Percentiles rank a stretch among this genome's conserved stretches.
Evolutionary conservation across 2,329 filamentous ascomycete genomes (phyloP).

Genomic region (Paraphoma sp.): DNA sequence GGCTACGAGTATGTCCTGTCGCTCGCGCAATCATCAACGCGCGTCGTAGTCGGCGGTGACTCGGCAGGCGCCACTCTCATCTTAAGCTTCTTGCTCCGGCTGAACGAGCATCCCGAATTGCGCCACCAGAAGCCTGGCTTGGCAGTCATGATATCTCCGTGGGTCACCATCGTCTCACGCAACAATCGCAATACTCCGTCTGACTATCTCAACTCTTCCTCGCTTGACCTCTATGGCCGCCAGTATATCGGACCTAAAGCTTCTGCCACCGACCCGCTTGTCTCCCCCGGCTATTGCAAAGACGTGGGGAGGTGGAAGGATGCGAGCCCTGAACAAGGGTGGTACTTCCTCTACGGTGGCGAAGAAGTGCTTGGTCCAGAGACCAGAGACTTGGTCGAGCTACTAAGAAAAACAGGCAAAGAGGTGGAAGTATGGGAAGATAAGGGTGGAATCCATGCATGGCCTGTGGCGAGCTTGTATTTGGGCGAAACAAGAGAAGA

Average conservation of each 20-base stretch:
- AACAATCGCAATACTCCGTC: slow-evolving; percentile 72
- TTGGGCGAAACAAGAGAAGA: slow-evolving; percentile 56
- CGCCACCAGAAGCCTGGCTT: slow-evolving; percentile 61
- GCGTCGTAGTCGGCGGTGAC: slow-evolving; percentile 76
- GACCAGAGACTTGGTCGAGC: slow-evolving; percentile 65
- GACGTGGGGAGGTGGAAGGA: slow-evolving; percentile 70
- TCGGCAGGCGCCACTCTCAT: slow-evolving; percentile 79
- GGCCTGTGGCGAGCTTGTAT: slow-evolving; percentile 75
- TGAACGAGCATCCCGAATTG: slow-evolving; percentile 59
- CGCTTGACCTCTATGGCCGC: slow-evolving; percentile 71
- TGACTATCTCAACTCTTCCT: slow-evolving; percentile 75
- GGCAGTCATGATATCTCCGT: slow-evolving; percentile 79
- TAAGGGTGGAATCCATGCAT: slow-evolving; percentile 76
- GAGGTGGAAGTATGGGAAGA: slow-evolving; percentile 67
- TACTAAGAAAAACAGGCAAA: slow-evolving; percentile 62
- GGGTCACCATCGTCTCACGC: slow-evolving; percentile 74
- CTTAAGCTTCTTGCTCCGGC: slow-evolving; percentile 73
- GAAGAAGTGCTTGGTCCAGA: slow-evolving; percentile 81
- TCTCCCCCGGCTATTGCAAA: slow-evolving; percentile 75
- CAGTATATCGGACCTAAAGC: slow-evolving; percentile 68
- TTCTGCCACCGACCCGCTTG: slow-evolving; percentile 60
- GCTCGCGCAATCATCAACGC: slow-evolving; percentile 63
- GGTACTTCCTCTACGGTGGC: slow-evolving; percentile 73
- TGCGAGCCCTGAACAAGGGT: slow-evolving; percentile 70
- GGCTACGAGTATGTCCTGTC: slow-evolving; percentile 75